Conservation (phyloP, 805 yeast genomes). For the Yarrowia osloensis region DNA sequence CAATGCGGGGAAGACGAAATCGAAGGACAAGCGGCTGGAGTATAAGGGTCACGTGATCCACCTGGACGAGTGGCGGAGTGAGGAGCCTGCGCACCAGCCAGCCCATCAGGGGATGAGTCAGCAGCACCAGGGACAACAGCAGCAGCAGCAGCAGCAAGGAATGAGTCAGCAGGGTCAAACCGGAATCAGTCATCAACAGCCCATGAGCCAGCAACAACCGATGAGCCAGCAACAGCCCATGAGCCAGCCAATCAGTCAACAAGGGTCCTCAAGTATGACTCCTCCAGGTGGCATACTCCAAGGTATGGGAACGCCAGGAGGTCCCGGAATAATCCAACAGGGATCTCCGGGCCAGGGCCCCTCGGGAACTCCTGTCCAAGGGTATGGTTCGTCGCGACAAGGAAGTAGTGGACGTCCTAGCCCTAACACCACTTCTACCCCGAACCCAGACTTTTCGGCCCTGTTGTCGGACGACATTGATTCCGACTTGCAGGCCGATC, state of each 20-base stretch:
- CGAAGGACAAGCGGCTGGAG: constrained; percentile 7
- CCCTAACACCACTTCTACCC: background rate
- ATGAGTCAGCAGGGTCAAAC: too few species aligned
- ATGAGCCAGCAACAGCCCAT: too few species aligned
- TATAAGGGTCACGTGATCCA: constrained; percentile 28
- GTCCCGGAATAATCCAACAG: background rate
- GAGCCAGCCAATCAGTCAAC: too few species aligned
- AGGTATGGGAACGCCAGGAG: background rate
- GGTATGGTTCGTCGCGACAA: background rate
- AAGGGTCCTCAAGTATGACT: too few species aligned
- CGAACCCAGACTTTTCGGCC: constrained; percentile 7
- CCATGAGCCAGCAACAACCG: too few species aligned
- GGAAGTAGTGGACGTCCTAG: background rate
- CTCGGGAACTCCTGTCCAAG: background rate
- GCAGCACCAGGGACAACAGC: background rate
- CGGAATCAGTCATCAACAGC: too few species aligned
- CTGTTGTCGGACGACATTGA: constrained; percentile 7
- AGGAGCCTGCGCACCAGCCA: background rate
- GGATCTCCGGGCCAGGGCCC: too few species aligned
- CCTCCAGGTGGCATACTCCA: too few species aligned
- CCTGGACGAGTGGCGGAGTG: constrained; percentile 4
- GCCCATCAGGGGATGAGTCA: background rate
- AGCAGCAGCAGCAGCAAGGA: background rate
- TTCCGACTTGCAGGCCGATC: constrained; percentile 1
- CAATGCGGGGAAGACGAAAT: background rate